Base-by-base conservation (phyloP, 192 early-diverging fungal species). In the Cladochytrium replicatum region DNA sequence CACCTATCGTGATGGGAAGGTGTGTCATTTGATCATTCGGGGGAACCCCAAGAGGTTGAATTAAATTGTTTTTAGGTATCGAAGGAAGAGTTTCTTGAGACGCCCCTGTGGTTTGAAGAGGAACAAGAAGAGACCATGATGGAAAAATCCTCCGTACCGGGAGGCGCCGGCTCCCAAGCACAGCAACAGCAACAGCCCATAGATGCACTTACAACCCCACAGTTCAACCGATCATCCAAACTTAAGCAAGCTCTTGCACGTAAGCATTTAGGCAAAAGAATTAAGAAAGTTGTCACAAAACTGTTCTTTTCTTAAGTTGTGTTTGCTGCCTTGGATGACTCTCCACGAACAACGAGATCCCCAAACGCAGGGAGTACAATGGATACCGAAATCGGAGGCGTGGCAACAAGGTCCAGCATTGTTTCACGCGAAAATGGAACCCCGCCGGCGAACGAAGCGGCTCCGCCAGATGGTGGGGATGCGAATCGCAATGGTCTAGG, bases 61-160 rank as follows among this genome's bases (percentile, higher is more conserved):
- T 31, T 9, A 11, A 58, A 58, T 24, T 15, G 26, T 13, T 41
- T 30, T 1, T 54, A 68, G 56, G 47, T 68, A 17, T 61, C 41
- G 28, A 55, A 42, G 22, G 41, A 46, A 15, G 74, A 76, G 38
- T 76, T 61, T 52, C 21, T 60, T 40, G 24, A 32, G 4, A 46
- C 61, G 13, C 27, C 61, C 13, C 52, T 77, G 2, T 77, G 74
- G 74, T 74, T 77, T 54, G 74, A 77, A 43, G 66, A 74, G 13
- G 69, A 68, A 1, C 4, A 19, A 2, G 69, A 65, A 15, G 57
- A 68, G 51, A 54, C 19, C 58, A 54, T 2, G 47, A 46, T 23
- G 30, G 22, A 51, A 9, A 22, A 8, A 17, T 46, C 28, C 27
- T 23, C 13, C 29, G 21, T 29, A 15, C 19, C 11, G n/a, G n/a